Evolutionary conservation across 257 asterid genomes (phyloP), one percentile per base, ranked within the genome.

Genomic region (Pogostemon cablin): DNA sequence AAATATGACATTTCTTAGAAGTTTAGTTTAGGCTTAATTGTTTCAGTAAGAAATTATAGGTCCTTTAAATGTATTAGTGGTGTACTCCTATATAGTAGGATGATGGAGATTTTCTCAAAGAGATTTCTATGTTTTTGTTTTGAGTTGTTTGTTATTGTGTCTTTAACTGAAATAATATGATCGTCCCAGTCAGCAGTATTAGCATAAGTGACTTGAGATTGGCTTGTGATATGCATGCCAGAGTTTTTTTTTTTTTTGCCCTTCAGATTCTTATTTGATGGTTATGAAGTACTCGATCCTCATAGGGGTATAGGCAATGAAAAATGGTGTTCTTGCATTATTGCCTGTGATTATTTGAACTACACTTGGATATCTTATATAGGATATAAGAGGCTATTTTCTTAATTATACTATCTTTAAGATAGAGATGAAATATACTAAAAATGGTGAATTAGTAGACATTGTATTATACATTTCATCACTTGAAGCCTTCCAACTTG

Each of bases 191-290:
- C 55, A 59, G 73, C 67, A 68, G 54, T 39, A 34, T 17, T 53
- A 47, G 75, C 60, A 57, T 78, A 60, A 35, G 38, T 54, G 54
- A 41, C 74, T 55, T 73, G 64, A 46, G 75, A 64, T 75, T 63
- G 76, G 72, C 74, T 55, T 12, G 69, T 56, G 56, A 69, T 54
- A 53, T 20, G 37, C 56, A 63, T 25, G 39, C 71, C 37, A 56
- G 49, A 60, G 48, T 58, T 58, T 37, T 70, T 25, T 25, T 20
- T 25, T 25, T 25, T 25, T 57, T 47, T 3, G 2, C 25, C 66
- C 48, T 48, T 65, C 37, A 38, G 60, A 11, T 57, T 53, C 38
- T n/a, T 2, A 20, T 32, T 47, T 48, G 15, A 34, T 78, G 40
- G 69, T 20, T 59, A 25, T 25, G 35, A 32, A 20, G 11, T 46